Percentiles rank a stretch among this genome's conserved stretches.
Conservation (phyloP, 768 basidiomycete genomes). For the Pisolithus microcarpus region DNA sequence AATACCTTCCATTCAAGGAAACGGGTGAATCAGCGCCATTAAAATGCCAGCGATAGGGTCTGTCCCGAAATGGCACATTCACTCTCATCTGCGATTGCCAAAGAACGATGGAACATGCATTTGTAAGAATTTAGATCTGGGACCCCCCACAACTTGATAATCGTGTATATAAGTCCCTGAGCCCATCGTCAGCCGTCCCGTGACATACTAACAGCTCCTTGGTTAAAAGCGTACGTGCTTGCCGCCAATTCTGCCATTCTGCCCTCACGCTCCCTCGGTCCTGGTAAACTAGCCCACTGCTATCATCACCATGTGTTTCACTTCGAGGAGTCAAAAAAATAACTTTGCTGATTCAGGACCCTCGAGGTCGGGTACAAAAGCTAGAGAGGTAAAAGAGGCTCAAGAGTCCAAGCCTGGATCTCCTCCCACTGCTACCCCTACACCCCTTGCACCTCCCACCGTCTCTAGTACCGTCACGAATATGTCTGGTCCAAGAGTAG, state of each 20-base stretch:
- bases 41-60: too few species aligned
- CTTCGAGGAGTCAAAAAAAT: constrained; percentile 30
- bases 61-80: too few species aligned
- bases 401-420: neutral
- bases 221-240: too few species aligned
- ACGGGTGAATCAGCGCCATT: too few species aligned
- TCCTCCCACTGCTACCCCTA: neutral
- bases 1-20: too few species aligned
- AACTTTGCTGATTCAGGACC: constrained; percentile 26
- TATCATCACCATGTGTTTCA: constrained; percentile 30
- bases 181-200: too few species aligned
- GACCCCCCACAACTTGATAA: too few species aligned
- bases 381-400: neutral
- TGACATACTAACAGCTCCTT: too few species aligned
- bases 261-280: neutral
- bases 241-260: constrained; percentile 2
- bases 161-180: too few species aligned
- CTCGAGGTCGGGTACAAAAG: constrained; percentile 11
- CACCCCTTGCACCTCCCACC: neutral
- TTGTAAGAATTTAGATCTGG: too few species aligned
- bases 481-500: constrained; percentile 30
- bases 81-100: too few species aligned
- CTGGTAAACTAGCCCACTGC: neutral
- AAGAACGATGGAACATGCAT: too few species aligned
- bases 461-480: neutral